These are phyloP conservation scores for Naganishia antarctica DNA, from an alignment of 768 basidiomycete species.

Conservation along the genomic window DNA sequence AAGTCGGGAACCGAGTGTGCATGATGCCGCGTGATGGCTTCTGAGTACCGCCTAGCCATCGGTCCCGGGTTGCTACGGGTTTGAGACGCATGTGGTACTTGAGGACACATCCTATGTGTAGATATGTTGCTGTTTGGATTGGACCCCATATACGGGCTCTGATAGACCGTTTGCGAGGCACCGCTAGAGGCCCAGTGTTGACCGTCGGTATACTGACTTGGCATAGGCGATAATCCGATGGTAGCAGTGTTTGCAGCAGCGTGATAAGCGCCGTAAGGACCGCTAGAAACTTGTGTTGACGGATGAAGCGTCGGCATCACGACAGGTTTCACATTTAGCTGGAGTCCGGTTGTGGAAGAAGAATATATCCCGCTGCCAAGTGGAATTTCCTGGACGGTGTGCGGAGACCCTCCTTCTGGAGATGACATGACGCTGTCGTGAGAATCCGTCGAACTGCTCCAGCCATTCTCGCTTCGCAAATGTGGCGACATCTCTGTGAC, in stretches of 20 bases:
- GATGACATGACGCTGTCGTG: not conserved
- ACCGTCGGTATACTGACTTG: not conserved
- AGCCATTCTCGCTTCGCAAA: not conserved
- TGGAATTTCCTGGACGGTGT: not conserved
- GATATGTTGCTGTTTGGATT: not conserved
- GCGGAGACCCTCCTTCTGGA: not conserved
- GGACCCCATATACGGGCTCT: not conserved
- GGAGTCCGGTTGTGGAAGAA: not conserved
- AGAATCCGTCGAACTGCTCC: not conserved
- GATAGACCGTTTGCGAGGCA: not conserved
- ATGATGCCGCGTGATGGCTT: slow-evolving; percentile 1
- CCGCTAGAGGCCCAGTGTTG: not conserved
- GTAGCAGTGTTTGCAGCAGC: too few species aligned
- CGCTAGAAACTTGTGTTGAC: too few species aligned
- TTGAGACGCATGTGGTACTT: not conserved
- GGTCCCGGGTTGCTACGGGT: not conserved
- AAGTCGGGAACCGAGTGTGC: not conserved
- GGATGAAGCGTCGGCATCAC: not conserved
- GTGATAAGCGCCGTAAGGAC: too few species aligned
- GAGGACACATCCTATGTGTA: not conserved
- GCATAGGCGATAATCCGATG: slow-evolving; percentile 4
- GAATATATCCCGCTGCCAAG: not conserved
- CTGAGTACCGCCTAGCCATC: not conserved
- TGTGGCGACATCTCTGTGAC: not conserved
- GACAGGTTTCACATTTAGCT: not conserved